Evolutionary conservation across 73 alveolate genomes (phyloP).

Genomic region (Tetrahymena borealis): DNA sequence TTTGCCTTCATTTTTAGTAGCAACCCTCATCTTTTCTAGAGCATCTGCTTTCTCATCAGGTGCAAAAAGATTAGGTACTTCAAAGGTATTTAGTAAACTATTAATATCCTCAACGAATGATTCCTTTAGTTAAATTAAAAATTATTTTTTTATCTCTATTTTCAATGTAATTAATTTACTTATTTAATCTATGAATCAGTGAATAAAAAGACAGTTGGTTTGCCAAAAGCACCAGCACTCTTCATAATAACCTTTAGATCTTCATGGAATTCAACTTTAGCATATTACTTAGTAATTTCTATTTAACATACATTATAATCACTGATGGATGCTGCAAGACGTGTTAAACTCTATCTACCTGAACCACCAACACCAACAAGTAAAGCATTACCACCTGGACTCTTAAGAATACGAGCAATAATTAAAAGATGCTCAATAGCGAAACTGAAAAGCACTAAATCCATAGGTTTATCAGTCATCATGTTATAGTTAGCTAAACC

Average conservation of each 20-base stretch:
- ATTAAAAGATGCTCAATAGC: constrained; percentile 97
- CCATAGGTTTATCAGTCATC: constrained; percentile 76
- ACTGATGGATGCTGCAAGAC: constrained; percentile 92
- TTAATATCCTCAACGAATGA: constrained; percentile 93
- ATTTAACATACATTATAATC: constrained; percentile 88
- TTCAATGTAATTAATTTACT: neutral
- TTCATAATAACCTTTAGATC: constrained; percentile 76
- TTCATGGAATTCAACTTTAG: constrained; percentile 92
- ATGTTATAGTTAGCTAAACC: neutral
- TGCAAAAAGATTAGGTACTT: constrained; percentile 79
- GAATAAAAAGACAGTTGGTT: constrained; percentile 55
- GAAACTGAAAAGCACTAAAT: constrained; percentile 90
- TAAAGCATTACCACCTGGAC: constrained; percentile 98
- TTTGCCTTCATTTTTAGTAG: constrained; percentile 54
- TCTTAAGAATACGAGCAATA: constrained; percentile 87
- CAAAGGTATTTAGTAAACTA: constrained; percentile 87
- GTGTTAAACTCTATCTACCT: constrained; percentile 92
- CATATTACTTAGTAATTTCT: constrained; percentile 93
- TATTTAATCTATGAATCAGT: constrained; percentile 55
- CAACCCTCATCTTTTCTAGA: constrained; percentile 68
- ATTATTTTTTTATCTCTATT: neutral
- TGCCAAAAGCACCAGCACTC: constrained; percentile 56
- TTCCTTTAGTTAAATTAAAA: constrained; percentile 52
- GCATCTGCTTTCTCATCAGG: constrained; percentile 70
- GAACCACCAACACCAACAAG: constrained; percentile 99